Evolutionary conservation across 352 stramenopile species (phyloP), one percentile per base, ranked within the genome.

Genomic region (Pythium angustatum): DNA sequence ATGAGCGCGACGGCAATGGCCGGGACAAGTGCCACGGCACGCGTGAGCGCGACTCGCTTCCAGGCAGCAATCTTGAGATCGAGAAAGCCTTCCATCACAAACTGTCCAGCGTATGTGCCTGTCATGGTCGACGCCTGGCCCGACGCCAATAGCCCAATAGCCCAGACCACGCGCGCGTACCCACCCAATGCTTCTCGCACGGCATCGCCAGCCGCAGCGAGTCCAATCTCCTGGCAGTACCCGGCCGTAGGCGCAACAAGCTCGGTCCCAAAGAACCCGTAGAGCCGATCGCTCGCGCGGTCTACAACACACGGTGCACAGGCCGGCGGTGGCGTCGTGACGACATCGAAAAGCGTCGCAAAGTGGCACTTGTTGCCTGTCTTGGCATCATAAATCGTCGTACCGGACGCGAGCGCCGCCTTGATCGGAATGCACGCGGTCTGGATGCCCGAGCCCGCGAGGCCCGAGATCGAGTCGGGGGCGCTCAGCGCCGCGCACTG

Each of bases 21-120:
- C 15, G 91, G 93, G 11, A 93, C 75, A 8, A 99, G 90, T 2
- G 96, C 96, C 7, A 98, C 87, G 44, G 93, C 85, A 14, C 96
- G 88, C 7, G 96, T 99, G 22, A 93, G 60, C 0, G 79, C 77
- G 17, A 91, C 83, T 51, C 83, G 83, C 63, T 91, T 91, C 83
- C 83, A 88, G n/a, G 92, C 78, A 5, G 93, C 80, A 7, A 98
- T 60, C 31, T 87, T 81, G 22, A 98, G 73, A 48, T 97, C 79
- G 17, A 98, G 70, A 56, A 99, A 99, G 0, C 96, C 96, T 76
- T 98, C 92, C 95, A 99, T 99, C 24, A 99, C 94, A 55, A 98
- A 98, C 73, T 99, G 96, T 11, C 96, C 96, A 0, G 96, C 96
- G 69, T 98, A 99, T 7, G 96, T 99, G 27, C 95, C 96, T 5